Base-by-base conservation (phyloP, 805 yeast species). In the Ogataea paradorogensis region DNA sequence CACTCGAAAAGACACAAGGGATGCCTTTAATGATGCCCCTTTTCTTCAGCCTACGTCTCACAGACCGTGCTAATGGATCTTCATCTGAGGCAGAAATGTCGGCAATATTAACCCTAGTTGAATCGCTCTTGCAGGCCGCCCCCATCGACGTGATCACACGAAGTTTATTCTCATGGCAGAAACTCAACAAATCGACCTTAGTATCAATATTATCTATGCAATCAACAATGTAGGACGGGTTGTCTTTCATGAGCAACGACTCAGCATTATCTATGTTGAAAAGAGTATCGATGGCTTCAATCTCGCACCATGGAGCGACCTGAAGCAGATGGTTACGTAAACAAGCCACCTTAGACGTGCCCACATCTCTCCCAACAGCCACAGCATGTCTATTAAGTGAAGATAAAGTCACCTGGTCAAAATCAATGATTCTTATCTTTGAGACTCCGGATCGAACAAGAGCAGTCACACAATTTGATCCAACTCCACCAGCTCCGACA, bases 401-500 rank as follows among this genome's bases (percentile, higher is more conserved):
- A 35, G 95, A 84, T 43, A 93, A 69, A 1, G 96, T 80, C 20
- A 93, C 97, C 66, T 93, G 99, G 62, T 93, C 99, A 59, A 93
- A 93, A 63, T 93, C 99, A 38, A 93, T 80, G 41, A 93, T 73
- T 51, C 89, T 74, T 38, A 93, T 61, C 43, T 77, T 74, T 15
- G 84, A 82, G 27, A 90, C 82, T 11, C 99, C 99, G 13, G 95
- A 85, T 54, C 99, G 79, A 2, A 85, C 84, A 41, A 93, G 71
- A 84, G 95, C 87, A 9, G 95, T 83, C 9, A 84, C 82, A 16
- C 83, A 95, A 91, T 96, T 90, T 0, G 97, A 90, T 2, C 99
- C 99, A 28, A 93, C 99, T 43, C 99, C 99, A 43, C 99, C 99
- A 13, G 91, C 93, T 22, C 99, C 99, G 22, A 78, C 80, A 11